Evolutionary conservation across 169 alveolate genomes (phyloP).

Genomic region (Miamiensis avidus): DNA sequence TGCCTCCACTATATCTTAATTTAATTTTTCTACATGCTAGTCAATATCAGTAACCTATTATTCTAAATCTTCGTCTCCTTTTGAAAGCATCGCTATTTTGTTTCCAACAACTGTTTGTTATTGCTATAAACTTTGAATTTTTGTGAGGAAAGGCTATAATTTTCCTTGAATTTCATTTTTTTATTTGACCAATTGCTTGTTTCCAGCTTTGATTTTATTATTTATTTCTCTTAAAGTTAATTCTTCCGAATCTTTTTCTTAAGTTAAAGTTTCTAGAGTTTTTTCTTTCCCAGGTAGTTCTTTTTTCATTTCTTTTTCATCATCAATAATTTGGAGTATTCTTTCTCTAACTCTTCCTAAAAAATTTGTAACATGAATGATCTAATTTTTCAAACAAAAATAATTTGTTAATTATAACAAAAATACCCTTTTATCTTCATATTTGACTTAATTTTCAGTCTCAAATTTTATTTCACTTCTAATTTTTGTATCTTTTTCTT

Average conservation of each 20-base stretch:
- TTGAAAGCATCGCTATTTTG: conserved; percentile 17
- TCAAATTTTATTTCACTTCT: conserved; percentile 19
- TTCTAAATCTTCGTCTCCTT: no score
- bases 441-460: conserved; percentile 26
- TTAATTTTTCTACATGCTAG: no score
- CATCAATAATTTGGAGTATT: conserved; percentile 21
- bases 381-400: no score
- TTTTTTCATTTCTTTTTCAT: conserved; percentile 25
- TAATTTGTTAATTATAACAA: neutral
- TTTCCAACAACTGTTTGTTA: conserved; percentile 9
- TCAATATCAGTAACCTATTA: no score
- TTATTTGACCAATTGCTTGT: conserved; percentile 25
- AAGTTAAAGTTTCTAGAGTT: neutral
- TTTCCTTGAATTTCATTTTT: conserved; percentile 23
- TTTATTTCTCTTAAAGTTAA: conserved; percentile 22
- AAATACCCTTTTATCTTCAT: neutral
- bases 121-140: neutral
- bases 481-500: conserved; percentile 21
- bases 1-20: no score
- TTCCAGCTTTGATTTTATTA: conserved; percentile 17
- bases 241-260: conserved; percentile 24
- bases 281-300: conserved; percentile 32
- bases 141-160: conserved; percentile 3
- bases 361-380: neutral
- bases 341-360: conserved; percentile 26